Evolutionary conservation across 371 early-diverging fungal species (phyloP).

Genomic region (Actinomortierella wolfii): DNA sequence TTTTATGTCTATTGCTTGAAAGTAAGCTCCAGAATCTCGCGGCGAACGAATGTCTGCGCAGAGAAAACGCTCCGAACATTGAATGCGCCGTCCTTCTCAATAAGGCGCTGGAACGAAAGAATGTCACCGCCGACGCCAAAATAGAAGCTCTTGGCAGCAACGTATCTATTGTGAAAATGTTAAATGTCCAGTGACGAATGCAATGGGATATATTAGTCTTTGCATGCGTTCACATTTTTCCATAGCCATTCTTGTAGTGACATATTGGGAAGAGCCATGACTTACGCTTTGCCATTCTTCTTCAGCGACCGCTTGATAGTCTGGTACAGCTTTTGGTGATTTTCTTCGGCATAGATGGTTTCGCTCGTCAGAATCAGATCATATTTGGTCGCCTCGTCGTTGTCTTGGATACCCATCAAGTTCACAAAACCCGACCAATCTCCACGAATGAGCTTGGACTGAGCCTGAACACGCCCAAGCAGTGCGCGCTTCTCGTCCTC

Average conservation of each 20-base stretch:
- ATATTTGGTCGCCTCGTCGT: constrained; percentile 58
- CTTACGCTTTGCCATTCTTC: constrained; percentile 73
- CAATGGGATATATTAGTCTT: background rate
- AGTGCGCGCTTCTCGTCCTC: constrained; percentile 48
- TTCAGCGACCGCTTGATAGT: constrained; percentile 68
- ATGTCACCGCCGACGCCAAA: constrained; percentile 90
- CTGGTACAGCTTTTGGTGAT: constrained; percentile 61
- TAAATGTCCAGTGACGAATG: background rate
- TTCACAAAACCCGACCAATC: constrained; percentile 68
- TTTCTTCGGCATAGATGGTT: constrained; percentile 85
- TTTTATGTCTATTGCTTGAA: constrained; percentile 24
- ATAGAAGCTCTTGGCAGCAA: constrained; percentile 93
- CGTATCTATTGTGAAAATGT: constrained; percentile 54
- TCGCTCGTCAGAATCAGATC: constrained; percentile 93
- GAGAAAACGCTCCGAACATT: constrained; percentile 65
- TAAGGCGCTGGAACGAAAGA: constrained; percentile 69
- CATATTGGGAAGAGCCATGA: background rate
- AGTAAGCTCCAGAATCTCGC: constrained; percentile 72
- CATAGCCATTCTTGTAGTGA: background rate
- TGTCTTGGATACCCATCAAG: constrained; percentile 18
- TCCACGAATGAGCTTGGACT: constrained; percentile 68
- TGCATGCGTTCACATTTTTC: background rate
- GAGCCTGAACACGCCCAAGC: constrained; percentile 45
- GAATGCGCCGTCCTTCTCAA: constrained; percentile 61
- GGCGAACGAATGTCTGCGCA: constrained; percentile 65